Base-by-base conservation (phyloP, 495 filamentous ascomycete species). In the Hypomontagnella submonticulosa region DNA sequence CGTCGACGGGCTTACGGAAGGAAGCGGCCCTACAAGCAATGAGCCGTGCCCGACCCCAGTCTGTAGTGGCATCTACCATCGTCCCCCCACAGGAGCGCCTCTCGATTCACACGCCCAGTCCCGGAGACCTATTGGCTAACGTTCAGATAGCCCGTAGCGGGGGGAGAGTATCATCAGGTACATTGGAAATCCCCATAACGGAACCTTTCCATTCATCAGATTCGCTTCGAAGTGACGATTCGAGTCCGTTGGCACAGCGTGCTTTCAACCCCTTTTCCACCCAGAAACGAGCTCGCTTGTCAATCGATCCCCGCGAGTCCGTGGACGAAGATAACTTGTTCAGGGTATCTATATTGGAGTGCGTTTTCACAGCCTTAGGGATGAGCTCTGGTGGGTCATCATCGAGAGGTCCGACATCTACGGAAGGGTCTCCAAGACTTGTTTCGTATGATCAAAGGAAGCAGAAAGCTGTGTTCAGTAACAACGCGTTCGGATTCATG, bases 301-400 rank as follows among this genome's bases (percentile, higher is more conserved):
- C 80, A 8, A 76, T 88, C 11, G 86, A 89, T 60, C 87, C 88
- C 6, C 87, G 90, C 61, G 90, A 96, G 20, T 87, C 89, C 3
- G 71, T 93, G 10, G 87, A 97, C 57, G 95, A 97, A 66, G 93
- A 97, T 67, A 83, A 86, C 52, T 68, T 94, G 8, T 98, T 98
- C 74, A 83, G 96, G 13, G 91, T 92, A 62, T 94, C 92, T 0
- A 92, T 98, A 15, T 76, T 97, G 15, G 93, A 97, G 54, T 98
- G 95, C 72, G 96, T 98, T 70, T 92, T 97, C 77, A 97, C 96
- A 72, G 90, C 93, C 9, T 90, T 99, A 66, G 95, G 95, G 2
- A 77, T 99, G 61, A 89, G 88, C 0, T 87, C 84, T 46, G 82
- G 85, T 8, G 85, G 86, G 43, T 87, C 87, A 71, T 78, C 89